Percentiles rank a stretch among this genome's conserved stretches.
Evolutionary conservation across 2,329 filamentous ascomycete genomes (phyloP).

Genomic region (Coniochaeta sp.): DNA sequence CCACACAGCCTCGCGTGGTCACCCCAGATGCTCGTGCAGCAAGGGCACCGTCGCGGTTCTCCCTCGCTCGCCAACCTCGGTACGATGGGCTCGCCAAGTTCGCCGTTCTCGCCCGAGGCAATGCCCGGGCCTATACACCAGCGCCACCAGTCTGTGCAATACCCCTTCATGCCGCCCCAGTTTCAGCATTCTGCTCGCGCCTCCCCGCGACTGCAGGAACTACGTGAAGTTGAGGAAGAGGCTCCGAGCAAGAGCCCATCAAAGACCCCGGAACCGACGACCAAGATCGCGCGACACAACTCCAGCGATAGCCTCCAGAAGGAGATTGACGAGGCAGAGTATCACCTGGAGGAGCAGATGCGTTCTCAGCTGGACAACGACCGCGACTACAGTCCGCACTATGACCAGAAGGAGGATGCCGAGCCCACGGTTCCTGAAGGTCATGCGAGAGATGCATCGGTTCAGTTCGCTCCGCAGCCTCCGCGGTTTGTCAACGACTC

Average conservation of each 20-base stretch:
- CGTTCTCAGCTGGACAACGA: slow-evolving; percentile 70
- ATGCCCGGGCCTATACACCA: slow-evolving; percentile 39
- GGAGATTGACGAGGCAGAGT: slow-evolving; percentile 79
- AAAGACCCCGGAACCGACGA: slow-evolving; percentile 44
- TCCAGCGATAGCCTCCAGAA: slow-evolving; percentile 72
- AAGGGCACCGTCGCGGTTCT: slow-evolving; percentile 52
- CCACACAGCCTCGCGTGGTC: slow-evolving; percentile 42
- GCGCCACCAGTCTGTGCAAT: slow-evolving; percentile 53
- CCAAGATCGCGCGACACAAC: slow-evolving; percentile 51
- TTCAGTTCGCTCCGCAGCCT: slow-evolving; percentile 36
- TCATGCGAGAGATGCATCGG: slow-evolving; percentile 36
- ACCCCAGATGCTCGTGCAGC: slow-evolving; percentile 45
- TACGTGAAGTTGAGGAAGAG: slow-evolving; percentile 69
- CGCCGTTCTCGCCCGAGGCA: slow-evolving; percentile 51
- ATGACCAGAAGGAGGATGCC: slow-evolving; percentile 26
- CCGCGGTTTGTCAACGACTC: slow-evolving; percentile 46
- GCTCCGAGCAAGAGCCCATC: slow-evolving; percentile 41
- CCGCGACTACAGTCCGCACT: slow-evolving; percentile 62
- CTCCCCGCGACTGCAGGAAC: slow-evolving; percentile 60
- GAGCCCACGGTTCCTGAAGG: slow-evolving; percentile 8
- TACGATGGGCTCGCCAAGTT: slow-evolving; percentile 55
- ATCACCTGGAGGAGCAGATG: slow-evolving; percentile 74
- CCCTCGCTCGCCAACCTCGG: slow-evolving; percentile 52
- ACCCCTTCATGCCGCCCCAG: slow-evolving; percentile 47
- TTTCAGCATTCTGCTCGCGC: slow-evolving; percentile 47